Evolutionary conservation across 2,329 filamentous ascomycete species (phyloP).

Genomic region (Fusarium duplospermum): DNA sequence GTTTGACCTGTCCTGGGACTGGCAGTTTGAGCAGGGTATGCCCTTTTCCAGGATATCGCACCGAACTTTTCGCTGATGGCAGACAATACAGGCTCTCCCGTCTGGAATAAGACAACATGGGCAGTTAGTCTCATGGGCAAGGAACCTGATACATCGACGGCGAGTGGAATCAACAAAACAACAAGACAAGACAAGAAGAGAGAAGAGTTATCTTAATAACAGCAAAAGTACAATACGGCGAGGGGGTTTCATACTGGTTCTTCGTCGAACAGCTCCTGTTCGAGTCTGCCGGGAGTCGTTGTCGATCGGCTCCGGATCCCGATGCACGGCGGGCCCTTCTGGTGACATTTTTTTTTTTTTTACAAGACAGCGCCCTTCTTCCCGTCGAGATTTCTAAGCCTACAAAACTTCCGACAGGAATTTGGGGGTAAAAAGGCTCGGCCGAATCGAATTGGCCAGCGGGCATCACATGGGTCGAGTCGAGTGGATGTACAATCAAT

Average conservation of each 20-base stretch:
- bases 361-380: background rate
- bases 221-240: background rate
- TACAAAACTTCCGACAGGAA: background rate
- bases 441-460: background rate
- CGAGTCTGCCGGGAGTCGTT: background rate
- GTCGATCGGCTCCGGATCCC: background rate
- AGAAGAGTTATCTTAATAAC: background rate
- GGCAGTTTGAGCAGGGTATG: constrained; percentile 61
- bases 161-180: background rate
- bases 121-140: background rate
- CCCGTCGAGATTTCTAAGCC: background rate
- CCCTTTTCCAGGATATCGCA: constrained; percentile 62
- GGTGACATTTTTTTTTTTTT: constrained; percentile 15
- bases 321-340: constrained; percentile 4
- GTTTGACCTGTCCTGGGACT: constrained; percentile 52
- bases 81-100: constrained; percentile 58
- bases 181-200: background rate
- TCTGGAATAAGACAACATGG: constrained; percentile 35
- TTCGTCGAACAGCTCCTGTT: constrained; percentile 1
- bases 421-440: background rate
- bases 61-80: constrained; percentile 63
- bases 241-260: constrained; percentile 25
- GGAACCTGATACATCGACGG: background rate
- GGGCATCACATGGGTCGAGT: background rate
- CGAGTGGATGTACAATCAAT: background rate